phyloP scores from a whole-genome alignment of 179 eudicot species.

The Camellia oleifera region DNA sequence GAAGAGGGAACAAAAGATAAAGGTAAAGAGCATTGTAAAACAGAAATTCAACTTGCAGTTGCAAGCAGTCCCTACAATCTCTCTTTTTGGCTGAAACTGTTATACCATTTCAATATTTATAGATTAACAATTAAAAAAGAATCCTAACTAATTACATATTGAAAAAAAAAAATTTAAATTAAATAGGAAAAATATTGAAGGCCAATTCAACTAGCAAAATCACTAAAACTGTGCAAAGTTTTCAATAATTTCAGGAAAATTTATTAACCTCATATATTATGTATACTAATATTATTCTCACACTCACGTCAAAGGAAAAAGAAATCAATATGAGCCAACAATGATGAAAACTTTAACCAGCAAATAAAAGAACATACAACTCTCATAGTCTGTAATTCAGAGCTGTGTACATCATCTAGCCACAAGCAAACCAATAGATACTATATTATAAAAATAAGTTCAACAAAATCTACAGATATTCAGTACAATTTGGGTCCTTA shows the following conservation, averaged over 20 bases:
- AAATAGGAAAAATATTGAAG: background rate
- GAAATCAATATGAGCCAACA: too few relatives aligned
- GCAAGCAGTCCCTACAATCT: background rate
- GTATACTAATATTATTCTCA: too few relatives aligned
- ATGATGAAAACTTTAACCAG: too few relatives aligned
- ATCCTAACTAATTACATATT: background rate
- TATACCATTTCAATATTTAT: background rate
- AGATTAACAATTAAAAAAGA: background rate
- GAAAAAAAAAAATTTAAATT: background rate
- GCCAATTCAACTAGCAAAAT: background rate
- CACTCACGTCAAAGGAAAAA: too few relatives aligned
- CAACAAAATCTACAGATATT: too few relatives aligned
- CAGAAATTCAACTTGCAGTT: conserved; percentile 3
- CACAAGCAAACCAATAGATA: too few relatives aligned
- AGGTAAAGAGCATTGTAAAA: conserved; percentile 13
- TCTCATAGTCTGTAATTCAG: too few relatives aligned
- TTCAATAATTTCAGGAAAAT: background rate
- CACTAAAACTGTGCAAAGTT: background rate
- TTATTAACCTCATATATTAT: too few relatives aligned
- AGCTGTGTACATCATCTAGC: too few relatives aligned
- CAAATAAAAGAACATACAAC: too few relatives aligned
- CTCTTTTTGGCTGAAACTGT: background rate
- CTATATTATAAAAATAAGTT: too few relatives aligned
- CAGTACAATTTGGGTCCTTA: too few relatives aligned
- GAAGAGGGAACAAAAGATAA: conserved; percentile 14